Evolutionary conservation across 2,329 filamentous ascomycete genomes (phyloP).

Genomic region (Endoconidiophora polonica): DNA sequence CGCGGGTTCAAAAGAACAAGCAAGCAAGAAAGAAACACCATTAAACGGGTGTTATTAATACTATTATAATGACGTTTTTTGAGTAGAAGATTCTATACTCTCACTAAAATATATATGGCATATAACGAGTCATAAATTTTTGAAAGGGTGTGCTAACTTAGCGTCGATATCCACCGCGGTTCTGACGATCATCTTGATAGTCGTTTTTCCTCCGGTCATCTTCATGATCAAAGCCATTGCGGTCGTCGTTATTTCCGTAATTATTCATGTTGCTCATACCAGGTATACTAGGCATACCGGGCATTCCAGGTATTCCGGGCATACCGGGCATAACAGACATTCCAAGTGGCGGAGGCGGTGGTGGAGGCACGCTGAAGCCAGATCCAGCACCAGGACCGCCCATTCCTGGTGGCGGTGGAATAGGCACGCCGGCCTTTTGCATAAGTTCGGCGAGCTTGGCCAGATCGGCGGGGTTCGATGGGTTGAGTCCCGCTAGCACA

Average conservation of each 20-base stretch:
- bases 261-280: constrained; percentile 6
- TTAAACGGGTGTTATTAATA: neutral
- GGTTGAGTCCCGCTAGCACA: constrained; percentile 37
- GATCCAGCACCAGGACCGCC: constrained; percentile 19
- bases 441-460: constrained; percentile 47
- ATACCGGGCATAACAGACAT: constrained; percentile 7
- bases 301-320: neutral
- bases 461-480: constrained; percentile 42
- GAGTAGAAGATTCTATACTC: neutral
- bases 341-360: constrained; percentile 22
- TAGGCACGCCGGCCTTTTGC: constrained; percentile 45
- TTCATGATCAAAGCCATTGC: neutral
- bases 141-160: neutral
- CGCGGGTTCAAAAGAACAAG: neutral
- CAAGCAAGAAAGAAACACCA: too few relatives aligned
- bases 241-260: constrained; percentile 1
- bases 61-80: neutral
- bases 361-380: constrained; percentile 20
- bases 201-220: constrained; percentile 1
- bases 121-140: neutral
- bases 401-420: constrained; percentile 36
- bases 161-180: constrained; percentile 2
- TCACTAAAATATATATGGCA: neutral
- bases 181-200: constrained; percentile 1
- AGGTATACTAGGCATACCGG: neutral